phyloP scores from a whole-genome alignment of 345 rosid species.

The Punica granatum region DNA sequence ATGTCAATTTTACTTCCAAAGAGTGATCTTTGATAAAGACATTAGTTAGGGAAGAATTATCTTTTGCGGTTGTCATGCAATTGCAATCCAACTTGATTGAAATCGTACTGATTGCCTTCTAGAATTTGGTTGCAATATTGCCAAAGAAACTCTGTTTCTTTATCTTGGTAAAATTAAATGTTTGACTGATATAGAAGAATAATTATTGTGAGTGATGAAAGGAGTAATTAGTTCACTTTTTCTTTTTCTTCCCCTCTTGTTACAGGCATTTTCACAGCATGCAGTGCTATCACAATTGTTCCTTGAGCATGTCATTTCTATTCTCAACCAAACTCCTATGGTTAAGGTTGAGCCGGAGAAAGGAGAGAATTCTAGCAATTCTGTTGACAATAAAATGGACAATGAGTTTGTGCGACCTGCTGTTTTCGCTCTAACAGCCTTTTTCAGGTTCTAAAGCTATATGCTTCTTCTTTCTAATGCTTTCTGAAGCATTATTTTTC shows the following conservation, averaged over 20 bases:
- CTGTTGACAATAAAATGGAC: slow-evolving; percentile 44
- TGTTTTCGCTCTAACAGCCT: slow-evolving; percentile 78
- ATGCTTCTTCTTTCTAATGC: slow-evolving; percentile 8
- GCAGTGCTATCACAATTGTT: slow-evolving; percentile 57
- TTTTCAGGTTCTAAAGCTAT: slow-evolving; percentile 55
- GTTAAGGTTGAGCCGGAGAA: slow-evolving; percentile 48
- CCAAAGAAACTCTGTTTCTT: not conserved
- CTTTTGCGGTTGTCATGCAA: not conserved
- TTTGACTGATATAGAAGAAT: not conserved
- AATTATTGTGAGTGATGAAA: not conserved
- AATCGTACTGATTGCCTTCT: not conserved
- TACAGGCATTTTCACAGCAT: slow-evolving; percentile 85
- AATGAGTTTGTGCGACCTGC: slow-evolving; percentile 78
- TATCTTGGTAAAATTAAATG: not conserved
- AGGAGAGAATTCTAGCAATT: slow-evolving; percentile 43
- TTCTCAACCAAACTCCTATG: slow-evolving; percentile 53
- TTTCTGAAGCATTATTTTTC: slow-evolving; percentile 2
- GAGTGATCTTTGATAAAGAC: not conserved
- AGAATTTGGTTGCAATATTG: not conserved
- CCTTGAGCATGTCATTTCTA: slow-evolving; percentile 72
- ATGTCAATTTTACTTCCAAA: not conserved
- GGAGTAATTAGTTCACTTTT: not conserved
- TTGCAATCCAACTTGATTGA: not conserved
- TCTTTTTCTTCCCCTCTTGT: not conserved
- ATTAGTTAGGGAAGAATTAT: not conserved